Percentiles rank a stretch among this genome's conserved stretches.
These are phyloP conservation scores for Nemania sp. DNA, from an alignment of 2,329 filamentous ascomycete genomes.

Conservation along the genomic window DNA sequence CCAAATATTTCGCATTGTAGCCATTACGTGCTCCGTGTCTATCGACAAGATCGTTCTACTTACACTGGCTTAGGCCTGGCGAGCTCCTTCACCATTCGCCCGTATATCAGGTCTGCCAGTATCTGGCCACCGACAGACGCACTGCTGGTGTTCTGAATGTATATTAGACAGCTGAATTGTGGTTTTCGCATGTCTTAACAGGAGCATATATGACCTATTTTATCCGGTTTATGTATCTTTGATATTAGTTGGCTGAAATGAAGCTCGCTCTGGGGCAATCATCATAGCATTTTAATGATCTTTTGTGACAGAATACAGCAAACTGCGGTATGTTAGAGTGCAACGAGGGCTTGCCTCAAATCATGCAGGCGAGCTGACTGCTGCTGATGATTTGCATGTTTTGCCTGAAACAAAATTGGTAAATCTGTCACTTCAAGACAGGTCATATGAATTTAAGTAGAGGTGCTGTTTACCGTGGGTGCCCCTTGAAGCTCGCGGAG, in stretches of 20 bases:
- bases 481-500: slow-evolving; percentile 42
- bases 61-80: neutral
- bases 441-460: neutral
- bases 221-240: too few relatives aligned
- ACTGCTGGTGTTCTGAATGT: neutral
- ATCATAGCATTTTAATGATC: neutral
- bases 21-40: slow-evolving; percentile 33
- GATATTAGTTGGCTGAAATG: too few relatives aligned
- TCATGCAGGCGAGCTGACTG: neutral
- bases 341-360: neutral
- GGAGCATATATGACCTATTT: too few relatives aligned
- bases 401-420: slow-evolving; percentile 1
- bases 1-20: slow-evolving; percentile 14
- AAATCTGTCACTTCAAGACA: neutral
- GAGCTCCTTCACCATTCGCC: too few relatives aligned
- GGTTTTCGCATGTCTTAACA: too few relatives aligned
- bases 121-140: neutral
- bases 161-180: neutral
- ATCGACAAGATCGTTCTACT: slow-evolving; percentile 4
- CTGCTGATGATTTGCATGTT: neutral
- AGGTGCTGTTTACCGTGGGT: slow-evolving; percentile 1
- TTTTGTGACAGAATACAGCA: neutral
- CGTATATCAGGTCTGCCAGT: too few relatives aligned
- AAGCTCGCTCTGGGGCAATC: too few relatives aligned
- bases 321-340: neutral